Evolutionary conservation across 2,329 filamentous ascomycete genomes (phyloP).

Genomic region (Calonectria naviculata): DNA sequence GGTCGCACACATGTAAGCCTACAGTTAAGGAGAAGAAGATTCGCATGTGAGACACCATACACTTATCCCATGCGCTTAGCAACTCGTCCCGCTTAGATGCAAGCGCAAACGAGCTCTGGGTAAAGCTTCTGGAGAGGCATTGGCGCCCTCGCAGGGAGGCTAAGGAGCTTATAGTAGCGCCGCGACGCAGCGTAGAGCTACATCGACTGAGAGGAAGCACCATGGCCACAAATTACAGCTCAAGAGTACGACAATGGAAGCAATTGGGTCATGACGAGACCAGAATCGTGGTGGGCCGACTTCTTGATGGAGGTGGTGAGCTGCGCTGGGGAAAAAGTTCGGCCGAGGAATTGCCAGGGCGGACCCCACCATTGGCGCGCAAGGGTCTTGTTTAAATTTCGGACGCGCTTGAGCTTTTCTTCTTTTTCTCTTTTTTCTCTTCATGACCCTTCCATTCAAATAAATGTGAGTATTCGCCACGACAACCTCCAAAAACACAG

Average conservation of each 20-base stretch:
- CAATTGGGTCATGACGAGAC: constrained; percentile 36
- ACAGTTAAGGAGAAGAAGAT: neutral
- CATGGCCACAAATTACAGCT: constrained; percentile 29
- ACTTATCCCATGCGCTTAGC: constrained; percentile 44
- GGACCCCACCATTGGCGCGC: constrained; percentile 36
- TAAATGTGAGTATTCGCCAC: constrained; percentile 77
- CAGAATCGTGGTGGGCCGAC: constrained; percentile 32
- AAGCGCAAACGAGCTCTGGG: constrained; percentile 31
- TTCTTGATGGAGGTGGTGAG: neutral
- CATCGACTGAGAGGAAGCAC: constrained; percentile 39
- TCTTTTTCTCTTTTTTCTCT: constrained; percentile 64
- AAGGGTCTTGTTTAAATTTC: constrained; percentile 50
- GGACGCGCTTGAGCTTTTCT: constrained; percentile 45
- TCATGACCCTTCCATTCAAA: constrained; percentile 99
- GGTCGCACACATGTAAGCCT: neutral
- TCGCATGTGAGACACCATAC: constrained; percentile 31
- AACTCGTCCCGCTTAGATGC: constrained; percentile 37
- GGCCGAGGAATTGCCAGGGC: constrained; percentile 43
- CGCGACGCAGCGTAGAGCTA: constrained; percentile 32
- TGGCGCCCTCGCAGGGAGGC: constrained; percentile 23
- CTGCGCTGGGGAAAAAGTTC: constrained; percentile 18
- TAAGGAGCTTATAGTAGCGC: constrained; percentile 5
- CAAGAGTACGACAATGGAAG: constrained; percentile 6
- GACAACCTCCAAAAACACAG: neutral
- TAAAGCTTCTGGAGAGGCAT: constrained; percentile 34